These are phyloP conservation scores for Rhinocladiella similis DNA, from an alignment of 2,329 filamentous ascomycete species.

Conservation along the genomic window DNA sequence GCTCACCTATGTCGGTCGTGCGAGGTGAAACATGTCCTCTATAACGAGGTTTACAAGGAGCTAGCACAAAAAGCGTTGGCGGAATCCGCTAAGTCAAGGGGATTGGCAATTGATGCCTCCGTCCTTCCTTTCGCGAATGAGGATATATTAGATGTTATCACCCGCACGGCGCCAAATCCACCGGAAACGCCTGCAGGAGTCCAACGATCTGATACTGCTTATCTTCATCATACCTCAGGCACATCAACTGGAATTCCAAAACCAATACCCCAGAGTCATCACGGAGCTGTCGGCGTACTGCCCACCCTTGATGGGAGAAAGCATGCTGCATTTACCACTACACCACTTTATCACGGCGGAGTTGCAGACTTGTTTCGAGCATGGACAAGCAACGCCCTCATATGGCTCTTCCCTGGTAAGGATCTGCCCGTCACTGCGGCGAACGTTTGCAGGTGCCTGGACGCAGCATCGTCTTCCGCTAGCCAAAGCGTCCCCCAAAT, in stretches of 20 bases:
- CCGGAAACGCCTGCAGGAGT: conserved; percentile 5
- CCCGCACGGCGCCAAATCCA: not conserved
- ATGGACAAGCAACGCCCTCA: conserved; percentile 60
- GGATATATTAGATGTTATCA: conserved; percentile 8
- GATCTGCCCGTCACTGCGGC: conserved; percentile 56
- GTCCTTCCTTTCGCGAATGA: conserved; percentile 8
- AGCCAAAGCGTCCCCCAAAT: conserved; percentile 36
- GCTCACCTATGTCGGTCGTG: conserved; percentile 54
- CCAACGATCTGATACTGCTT: conserved; percentile 50
- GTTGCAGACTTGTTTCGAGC: conserved; percentile 63
- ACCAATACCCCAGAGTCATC: conserved; percentile 60
- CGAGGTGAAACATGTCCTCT: conserved; percentile 45
- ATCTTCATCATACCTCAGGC: conserved; percentile 64
- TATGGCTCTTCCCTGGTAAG: conserved; percentile 64
- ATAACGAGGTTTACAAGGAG: conserved; percentile 39
- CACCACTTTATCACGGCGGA: conserved; percentile 66
- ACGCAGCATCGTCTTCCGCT: conserved; percentile 27
- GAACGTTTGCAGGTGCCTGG: conserved; percentile 54
- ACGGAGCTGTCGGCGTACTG: conserved; percentile 56
- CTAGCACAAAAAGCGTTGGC: conserved; percentile 9
- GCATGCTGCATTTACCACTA: conserved; percentile 62
- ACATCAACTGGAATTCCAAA: conserved; percentile 65
- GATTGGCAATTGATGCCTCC: not conserved
- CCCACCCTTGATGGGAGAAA: conserved; percentile 45
- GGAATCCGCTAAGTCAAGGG: not conserved